Conservation (phyloP, 139 green algal genomes). For the Auxenochlorella protothecoides region DNA sequence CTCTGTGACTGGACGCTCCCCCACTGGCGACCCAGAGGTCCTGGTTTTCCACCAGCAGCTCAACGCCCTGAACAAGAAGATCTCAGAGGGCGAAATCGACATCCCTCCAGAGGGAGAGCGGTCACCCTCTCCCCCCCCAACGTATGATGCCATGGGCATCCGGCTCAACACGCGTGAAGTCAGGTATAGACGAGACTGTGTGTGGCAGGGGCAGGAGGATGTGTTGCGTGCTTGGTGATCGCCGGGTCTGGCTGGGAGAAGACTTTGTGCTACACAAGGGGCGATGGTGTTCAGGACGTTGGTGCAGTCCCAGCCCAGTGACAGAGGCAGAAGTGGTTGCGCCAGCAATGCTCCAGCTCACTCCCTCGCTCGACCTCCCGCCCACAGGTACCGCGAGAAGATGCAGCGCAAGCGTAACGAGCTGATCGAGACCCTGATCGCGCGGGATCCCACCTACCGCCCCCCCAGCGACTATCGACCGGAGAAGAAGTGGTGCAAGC, state of each 20-base stretch:
- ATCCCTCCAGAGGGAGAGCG: slow-evolving; percentile 67
- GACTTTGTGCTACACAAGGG: too few species aligned
- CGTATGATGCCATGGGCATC: slow-evolving; percentile 84
- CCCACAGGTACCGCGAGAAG: slow-evolving; percentile 51
- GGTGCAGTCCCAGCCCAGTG: too few species aligned
- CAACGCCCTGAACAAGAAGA: slow-evolving; percentile 31
- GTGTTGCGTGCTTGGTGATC: neutral
- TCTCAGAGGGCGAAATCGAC: slow-evolving; percentile 31
- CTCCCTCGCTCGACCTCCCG: neutral
- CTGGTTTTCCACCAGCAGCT: slow-evolving; percentile 32
- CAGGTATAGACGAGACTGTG: slow-evolving; percentile 11
- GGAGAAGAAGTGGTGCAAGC: slow-evolving; percentile 72
- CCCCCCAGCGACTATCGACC: slow-evolving; percentile 41
- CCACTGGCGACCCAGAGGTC: slow-evolving; percentile 34
- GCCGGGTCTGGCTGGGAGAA: too few species aligned
- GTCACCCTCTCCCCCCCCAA: slow-evolving; percentile 77
- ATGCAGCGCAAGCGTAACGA: slow-evolving; percentile 47
- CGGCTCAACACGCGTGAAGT: slow-evolving; percentile 87
- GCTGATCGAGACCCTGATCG: slow-evolving; percentile 89
- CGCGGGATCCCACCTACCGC: slow-evolving; percentile 68
- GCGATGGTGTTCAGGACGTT: too few species aligned
- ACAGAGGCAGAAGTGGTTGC: too few species aligned
- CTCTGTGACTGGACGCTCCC: slow-evolving; percentile 16
- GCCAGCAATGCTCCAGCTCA: too few species aligned
- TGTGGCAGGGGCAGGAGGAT: too few species aligned